These are phyloP conservation scores for Flagelloscypha sp. DNA, from an alignment of 768 basidiomycete species.

Conservation along the genomic window DNA sequence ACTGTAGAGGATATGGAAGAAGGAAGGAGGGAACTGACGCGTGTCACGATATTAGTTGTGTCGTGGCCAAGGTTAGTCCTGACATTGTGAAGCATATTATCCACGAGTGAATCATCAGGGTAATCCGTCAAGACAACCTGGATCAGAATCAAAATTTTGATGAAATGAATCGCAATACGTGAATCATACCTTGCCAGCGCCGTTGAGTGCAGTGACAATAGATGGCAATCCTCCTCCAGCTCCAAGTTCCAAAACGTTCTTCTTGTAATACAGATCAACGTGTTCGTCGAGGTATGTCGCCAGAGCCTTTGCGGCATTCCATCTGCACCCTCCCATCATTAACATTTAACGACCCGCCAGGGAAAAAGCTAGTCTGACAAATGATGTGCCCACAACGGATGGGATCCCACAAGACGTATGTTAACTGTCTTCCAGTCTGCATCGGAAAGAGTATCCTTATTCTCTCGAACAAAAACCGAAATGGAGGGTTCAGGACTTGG, in stretches of 20 bases:
- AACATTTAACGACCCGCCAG: background rate
- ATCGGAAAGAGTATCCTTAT: constrained; percentile 5
- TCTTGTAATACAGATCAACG: constrained; percentile 33
- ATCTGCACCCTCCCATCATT: constrained; percentile 32
- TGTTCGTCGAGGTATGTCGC: constrained; percentile 62
- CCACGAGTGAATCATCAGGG: constrained; percentile 67
- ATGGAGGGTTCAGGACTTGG: constrained; percentile 58
- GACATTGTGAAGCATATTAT: constrained; percentile 71
- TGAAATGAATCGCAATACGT: constrained; percentile 1
- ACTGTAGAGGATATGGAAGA: background rate
- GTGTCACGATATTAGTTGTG: background rate
- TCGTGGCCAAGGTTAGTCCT: constrained; percentile 37
- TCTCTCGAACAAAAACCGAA: constrained; percentile 38
- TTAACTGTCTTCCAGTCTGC: constrained; percentile 35
- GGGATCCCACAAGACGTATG: constrained; percentile 68
- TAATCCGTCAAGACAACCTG: constrained; percentile 90
- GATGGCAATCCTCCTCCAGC: constrained; percentile 90
- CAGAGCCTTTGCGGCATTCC: constrained; percentile 73
- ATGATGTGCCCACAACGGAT: constrained; percentile 78
- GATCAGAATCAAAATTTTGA: background rate
- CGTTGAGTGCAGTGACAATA: constrained; percentile 62
- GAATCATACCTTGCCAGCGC: constrained; percentile 53
- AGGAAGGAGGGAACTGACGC: constrained; percentile 1
- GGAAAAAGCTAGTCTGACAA: constrained; percentile 36
- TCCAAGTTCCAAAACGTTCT: constrained; percentile 75